Percentiles rank a stretch among this genome's conserved stretches.
Evolutionary conservation across 2,329 filamentous ascomycete genomes (phyloP).

Genomic region (Trichoderma sp.): DNA sequence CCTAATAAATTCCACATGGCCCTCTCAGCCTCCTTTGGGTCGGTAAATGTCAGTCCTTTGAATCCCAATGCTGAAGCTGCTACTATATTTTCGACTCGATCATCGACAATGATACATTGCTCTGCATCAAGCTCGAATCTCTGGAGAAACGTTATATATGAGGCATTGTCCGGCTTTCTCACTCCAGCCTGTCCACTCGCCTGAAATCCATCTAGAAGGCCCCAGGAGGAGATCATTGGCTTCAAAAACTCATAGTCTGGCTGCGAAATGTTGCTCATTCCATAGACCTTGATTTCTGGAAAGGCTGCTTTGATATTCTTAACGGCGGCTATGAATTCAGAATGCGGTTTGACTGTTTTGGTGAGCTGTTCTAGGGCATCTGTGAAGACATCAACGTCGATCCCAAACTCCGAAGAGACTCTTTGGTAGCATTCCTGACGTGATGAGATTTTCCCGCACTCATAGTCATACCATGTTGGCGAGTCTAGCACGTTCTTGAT

Average conservation of each 20-base stretch:
- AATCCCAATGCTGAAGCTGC: background rate
- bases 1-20: background rate
- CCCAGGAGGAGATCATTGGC: slow-evolving; percentile 1
- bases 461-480: slow-evolving; percentile 13
- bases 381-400: background rate
- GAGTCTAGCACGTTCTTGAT: slow-evolving; percentile 7
- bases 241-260: background rate
- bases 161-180: background rate
- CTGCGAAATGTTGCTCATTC: slow-evolving; percentile 10
- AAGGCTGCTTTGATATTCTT: background rate
- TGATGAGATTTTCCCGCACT: slow-evolving; percentile 4
- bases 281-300: slow-evolving; percentile 1
- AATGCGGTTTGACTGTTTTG: background rate
- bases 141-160: background rate
- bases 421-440: slow-evolving; percentile 5
- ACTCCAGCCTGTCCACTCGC: background rate
- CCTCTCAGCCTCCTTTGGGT: background rate
- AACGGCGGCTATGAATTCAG: background rate
- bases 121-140: background rate
- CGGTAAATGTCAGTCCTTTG: background rate
- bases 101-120: background rate
- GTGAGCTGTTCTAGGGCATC: background rate
- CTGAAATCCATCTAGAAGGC: slow-evolving; percentile 3
- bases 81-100: background rate
- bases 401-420: background rate